Conservation (phyloP, 805 yeast genomes). For the Nakazawaea ishiwadae region DNA sequence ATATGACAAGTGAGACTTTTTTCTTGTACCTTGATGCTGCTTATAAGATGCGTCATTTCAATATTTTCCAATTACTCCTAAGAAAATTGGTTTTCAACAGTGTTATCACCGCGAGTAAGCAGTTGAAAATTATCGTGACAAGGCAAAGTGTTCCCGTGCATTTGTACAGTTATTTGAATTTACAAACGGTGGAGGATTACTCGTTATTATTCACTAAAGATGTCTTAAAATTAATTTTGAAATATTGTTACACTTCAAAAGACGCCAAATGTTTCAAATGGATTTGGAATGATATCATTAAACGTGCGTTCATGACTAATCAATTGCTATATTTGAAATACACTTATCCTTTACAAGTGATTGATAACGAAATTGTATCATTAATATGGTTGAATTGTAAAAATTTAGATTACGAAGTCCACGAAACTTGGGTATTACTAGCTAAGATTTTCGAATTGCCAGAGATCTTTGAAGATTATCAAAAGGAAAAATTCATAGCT, state of each 20-base stretch:
- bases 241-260: constrained; percentile 6
- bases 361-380: constrained; percentile 10
- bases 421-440: constrained; percentile 9
- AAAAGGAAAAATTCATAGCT: constrained; percentile 1
- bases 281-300: neutral
- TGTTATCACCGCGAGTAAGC: neutral
- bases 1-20: constrained; percentile 1
- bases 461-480: constrained; percentile 5
- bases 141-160: neutral
- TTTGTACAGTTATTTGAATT: neutral
- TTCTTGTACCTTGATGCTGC: neutral
- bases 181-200: constrained; percentile 5
- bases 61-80: neutral
- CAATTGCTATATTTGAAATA: constrained; percentile 8
- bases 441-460: constrained; percentile 7
- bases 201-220: constrained; percentile 4
- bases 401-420: constrained; percentile 7
- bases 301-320: neutral
- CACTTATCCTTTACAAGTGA: constrained; percentile 6
- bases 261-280: constrained; percentile 2
- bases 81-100: constrained; percentile 10
- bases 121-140: neutral
- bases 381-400: constrained; percentile 12
- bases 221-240: constrained; percentile 7
- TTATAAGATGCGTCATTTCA: neutral